Conservation (phyloP, 2,329 filamentous ascomycete genomes). For the Neonectria punicea region DNA sequence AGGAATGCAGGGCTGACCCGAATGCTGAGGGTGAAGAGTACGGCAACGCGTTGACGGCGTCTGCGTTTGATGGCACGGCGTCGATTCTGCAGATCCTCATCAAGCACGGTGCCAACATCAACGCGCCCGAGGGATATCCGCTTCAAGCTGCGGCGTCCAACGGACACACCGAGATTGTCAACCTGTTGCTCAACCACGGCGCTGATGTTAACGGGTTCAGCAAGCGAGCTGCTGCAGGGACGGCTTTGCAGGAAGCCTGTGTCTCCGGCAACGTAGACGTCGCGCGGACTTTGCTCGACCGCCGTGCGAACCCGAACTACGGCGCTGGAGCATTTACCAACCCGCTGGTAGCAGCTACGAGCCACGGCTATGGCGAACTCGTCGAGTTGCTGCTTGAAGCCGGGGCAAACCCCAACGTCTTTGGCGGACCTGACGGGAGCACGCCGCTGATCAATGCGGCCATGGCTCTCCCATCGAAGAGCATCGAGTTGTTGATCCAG, state of each 20-base stretch:
- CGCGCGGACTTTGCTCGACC: not conserved
- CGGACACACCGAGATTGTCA: conserved; percentile 17
- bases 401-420: conserved; percentile 16
- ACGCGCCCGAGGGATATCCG: conserved; percentile 15
- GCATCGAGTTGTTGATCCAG: not conserved
- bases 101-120: conserved; percentile 5
- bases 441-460: conserved; percentile 17
- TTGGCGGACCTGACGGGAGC: conserved; percentile 11
- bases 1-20: conserved; percentile 7
- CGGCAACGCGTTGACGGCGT: conserved; percentile 23
- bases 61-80: conserved; percentile 12
- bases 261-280: conserved; percentile 11
- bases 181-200: not conserved
- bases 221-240: not conserved
- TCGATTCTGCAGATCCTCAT: conserved; percentile 10
- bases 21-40: conserved; percentile 15
- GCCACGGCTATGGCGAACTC: conserved; percentile 7
- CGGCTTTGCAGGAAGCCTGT: conserved; percentile 12
- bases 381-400: conserved; percentile 7
- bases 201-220: conserved; percentile 15
- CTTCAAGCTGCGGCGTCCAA: conserved; percentile 17
- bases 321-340: conserved; percentile 9
- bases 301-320: conserved; percentile 11
- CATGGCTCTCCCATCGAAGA: not conserved
- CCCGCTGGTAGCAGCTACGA: conserved; percentile 10